Evolutionary conservation across 768 basidiomycete species (phyloP).

Genomic region (Rickenella mellea): DNA sequence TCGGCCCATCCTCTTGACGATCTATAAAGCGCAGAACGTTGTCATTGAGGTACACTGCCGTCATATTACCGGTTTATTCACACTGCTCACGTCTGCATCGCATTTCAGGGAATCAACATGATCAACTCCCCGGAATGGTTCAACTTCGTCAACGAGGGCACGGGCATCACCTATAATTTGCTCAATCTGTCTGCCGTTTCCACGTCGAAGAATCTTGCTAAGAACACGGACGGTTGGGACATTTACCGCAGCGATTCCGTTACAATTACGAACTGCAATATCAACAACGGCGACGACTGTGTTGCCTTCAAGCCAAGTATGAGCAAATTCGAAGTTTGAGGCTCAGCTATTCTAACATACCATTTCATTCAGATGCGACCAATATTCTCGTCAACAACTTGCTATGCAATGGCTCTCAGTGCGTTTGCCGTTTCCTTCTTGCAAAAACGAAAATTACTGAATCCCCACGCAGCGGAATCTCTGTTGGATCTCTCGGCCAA

Average conservation of each 20-base stretch:
- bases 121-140: conserved; percentile 35
- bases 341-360: not conserved
- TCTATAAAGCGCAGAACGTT: conserved; percentile 34
- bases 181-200: conserved; percentile 27
- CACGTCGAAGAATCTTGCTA: conserved; percentile 23
- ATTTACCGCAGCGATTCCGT: conserved; percentile 30
- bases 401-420: conserved; percentile 36
- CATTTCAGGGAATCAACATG: conserved; percentile 30
- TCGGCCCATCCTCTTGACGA: conserved; percentile 34
- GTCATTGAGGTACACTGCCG: conserved; percentile 20
- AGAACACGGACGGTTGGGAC: conserved; percentile 39
- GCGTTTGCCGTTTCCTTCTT: conserved; percentile 9
- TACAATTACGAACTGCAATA: conserved; percentile 24
- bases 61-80: too few species aligned
- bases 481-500: conserved; percentile 41
- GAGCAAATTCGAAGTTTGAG: not conserved
- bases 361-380: conserved; percentile 24
- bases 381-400: conserved; percentile 31
- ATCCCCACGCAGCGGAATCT: conserved; percentile 34
- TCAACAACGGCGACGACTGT: conserved; percentile 34
- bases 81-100: not conserved
- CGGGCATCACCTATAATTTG: conserved; percentile 29
- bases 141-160: conserved; percentile 33
- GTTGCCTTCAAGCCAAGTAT: conserved; percentile 43
- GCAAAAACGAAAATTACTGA: not conserved